These are phyloP conservation scores for Westerdykella aurantiaca DNA, from an alignment of 2,329 filamentous ascomycete genomes.

Conservation along the genomic window DNA sequence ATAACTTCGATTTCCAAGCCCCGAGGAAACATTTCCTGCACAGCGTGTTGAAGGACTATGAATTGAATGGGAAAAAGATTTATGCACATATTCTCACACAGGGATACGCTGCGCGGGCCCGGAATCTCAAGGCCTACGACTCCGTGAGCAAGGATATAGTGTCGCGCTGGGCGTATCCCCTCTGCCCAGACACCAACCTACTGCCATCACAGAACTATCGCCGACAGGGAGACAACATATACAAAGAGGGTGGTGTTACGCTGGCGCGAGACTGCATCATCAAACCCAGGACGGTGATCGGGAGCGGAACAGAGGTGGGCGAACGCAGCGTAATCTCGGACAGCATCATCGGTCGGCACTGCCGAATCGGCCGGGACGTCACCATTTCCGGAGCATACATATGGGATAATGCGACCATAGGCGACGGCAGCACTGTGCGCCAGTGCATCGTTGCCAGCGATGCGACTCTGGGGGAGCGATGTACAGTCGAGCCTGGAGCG, in stretches of 20 bases:
- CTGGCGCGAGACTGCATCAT: conserved; percentile 67
- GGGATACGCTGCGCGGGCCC: conserved; percentile 80
- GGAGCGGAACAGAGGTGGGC: conserved; percentile 68
- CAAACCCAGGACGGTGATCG: conserved; percentile 65
- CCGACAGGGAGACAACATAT: conserved; percentile 62
- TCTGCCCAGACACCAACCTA: conserved; percentile 85
- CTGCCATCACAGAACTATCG: conserved; percentile 71
- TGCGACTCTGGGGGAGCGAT: conserved; percentile 64
- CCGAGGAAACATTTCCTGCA: conserved; percentile 84
- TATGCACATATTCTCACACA: conserved; percentile 80
- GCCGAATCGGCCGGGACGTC: conserved; percentile 80
- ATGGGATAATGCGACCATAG: conserved; percentile 78
- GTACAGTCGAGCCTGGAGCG: conserved; percentile 63
- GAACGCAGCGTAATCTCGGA: conserved; percentile 64
- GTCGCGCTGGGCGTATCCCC: conserved; percentile 78
- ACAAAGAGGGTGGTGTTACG: conserved; percentile 72
- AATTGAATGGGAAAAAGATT: conserved; percentile 94
- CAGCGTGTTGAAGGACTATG: conserved; percentile 92
- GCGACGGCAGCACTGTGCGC: conserved; percentile 64
- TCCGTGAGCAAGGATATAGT: conserved; percentile 83
- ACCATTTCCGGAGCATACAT: conserved; percentile 73
- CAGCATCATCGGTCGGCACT: conserved; percentile 77
- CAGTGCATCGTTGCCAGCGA: conserved; percentile 72
- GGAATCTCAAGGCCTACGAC: conserved; percentile 84
- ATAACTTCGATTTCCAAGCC: conserved; percentile 94